These are phyloP conservation scores for Staphylotrichum tortipilum DNA, from an alignment of 495 filamentous ascomycete species.

Conservation along the genomic window DNA sequence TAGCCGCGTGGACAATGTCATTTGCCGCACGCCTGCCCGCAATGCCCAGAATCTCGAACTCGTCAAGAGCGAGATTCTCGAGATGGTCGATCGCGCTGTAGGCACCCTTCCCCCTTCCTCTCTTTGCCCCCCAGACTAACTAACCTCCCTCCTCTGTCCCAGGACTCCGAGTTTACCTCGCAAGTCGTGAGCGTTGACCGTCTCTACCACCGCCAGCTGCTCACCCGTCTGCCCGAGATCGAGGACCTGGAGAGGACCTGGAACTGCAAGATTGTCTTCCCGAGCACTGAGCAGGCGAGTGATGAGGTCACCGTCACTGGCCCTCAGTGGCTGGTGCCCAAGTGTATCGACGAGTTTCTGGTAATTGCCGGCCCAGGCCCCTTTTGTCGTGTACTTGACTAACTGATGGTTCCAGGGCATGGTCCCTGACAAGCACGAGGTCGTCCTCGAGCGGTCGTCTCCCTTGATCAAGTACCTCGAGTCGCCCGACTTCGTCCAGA, in stretches of 20 bases:
- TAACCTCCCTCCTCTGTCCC: constrained; percentile 4
- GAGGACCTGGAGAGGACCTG: constrained; percentile 95
- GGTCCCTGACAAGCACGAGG: constrained; percentile 91
- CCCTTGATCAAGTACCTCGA: constrained; percentile 70
- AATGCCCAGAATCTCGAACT: constrained; percentile 94
- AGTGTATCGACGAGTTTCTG: constrained; percentile 89
- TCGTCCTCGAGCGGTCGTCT: constrained; percentile 66
- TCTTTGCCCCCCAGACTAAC: not conserved
- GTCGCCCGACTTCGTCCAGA: constrained; percentile 64
- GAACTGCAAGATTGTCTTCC: constrained; percentile 97
- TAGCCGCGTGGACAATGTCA: constrained; percentile 97
- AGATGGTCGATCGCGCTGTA: constrained; percentile 95
- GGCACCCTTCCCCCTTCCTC: constrained; percentile 20
- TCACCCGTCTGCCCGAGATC: constrained; percentile 76
- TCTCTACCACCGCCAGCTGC: constrained; percentile 87
- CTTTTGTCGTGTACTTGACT: not conserved
- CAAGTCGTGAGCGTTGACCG: constrained; percentile 90
- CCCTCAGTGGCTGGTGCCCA: constrained; percentile 93
- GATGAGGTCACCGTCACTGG: constrained; percentile 92
- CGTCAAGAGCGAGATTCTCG: constrained; percentile 98
- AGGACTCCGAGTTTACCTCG: constrained; percentile 92
- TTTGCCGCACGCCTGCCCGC: constrained; percentile 92
- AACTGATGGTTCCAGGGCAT: constrained; percentile 52
- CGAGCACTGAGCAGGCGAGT: constrained; percentile 92
- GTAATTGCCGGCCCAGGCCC: constrained; percentile 33